These are phyloP conservation scores for Pythium periplocum DNA, from an alignment of 352 stramenopile species.

Conservation along the genomic window DNA sequence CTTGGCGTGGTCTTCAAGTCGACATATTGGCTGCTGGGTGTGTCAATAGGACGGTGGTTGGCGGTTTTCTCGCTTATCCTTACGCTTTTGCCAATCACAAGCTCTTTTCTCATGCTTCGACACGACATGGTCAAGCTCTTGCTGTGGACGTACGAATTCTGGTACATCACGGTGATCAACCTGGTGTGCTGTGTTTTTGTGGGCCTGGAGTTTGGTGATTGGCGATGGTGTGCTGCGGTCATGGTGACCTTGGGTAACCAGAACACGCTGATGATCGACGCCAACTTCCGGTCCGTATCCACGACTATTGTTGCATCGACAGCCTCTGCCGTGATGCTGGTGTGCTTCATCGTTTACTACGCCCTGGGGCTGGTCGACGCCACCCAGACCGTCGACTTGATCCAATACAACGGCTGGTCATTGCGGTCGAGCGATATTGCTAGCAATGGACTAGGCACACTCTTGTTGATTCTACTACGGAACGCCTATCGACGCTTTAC, in stretches of 20 bases:
- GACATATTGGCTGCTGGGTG: not conserved
- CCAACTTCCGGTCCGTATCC: not conserved
- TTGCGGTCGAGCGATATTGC: slow-evolving; percentile 7
- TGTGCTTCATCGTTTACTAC: not conserved
- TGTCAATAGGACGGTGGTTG: too few relatives aligned
- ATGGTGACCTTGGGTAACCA: not conserved
- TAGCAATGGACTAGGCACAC: slow-evolving; percentile 7
- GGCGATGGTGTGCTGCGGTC: not conserved
- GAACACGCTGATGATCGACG: slow-evolving; percentile 14
- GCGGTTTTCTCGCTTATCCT: not conserved
- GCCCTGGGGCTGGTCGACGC: not conserved
- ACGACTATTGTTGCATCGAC: not conserved
- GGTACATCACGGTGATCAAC: slow-evolving; percentile 10
- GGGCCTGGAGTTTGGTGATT: slow-evolving; percentile 3
- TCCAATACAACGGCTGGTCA: not conserved
- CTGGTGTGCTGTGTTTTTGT: not conserved
- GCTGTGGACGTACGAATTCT: slow-evolving; percentile 11
- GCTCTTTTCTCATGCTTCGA: slow-evolving; percentile 1
- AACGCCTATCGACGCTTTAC: slow-evolving; percentile 12
- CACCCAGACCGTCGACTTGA: not conserved
- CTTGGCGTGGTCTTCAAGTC: not conserved
- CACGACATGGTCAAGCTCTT: slow-evolving; percentile 11
- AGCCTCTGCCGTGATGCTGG: not conserved
- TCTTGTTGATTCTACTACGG: slow-evolving; percentile 9
- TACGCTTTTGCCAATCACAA: not conserved